Evolutionary conservation across 116 monocot genomes (phyloP), one percentile per base, ranked within the genome.

Genomic region (Trichopus zeylanicus): DNA sequence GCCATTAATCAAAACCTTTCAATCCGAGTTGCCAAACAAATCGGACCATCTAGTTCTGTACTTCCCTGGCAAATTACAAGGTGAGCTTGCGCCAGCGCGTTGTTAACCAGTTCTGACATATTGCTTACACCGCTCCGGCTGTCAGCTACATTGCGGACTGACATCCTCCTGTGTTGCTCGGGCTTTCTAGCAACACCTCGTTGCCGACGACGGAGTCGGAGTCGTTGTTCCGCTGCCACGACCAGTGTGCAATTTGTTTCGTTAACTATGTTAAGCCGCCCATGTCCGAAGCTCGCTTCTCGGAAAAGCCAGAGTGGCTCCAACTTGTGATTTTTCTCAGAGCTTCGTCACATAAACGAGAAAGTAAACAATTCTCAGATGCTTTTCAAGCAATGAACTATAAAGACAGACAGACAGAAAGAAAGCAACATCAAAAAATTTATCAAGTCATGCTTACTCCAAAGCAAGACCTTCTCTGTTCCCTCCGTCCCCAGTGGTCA

Each of bases 401-500:
- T 13, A 18, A 42, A 42, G 12, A 49, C 49, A 4, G 21, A 35
- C 34, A 35, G 10, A 35, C 10, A 5, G 34, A n/a, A n/a, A n/a
- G n/a, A n/a, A n/a, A n/a, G n/a, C n/a, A n/a, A n/a, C n/a, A n/a
- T n/a, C n/a, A n/a, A n/a, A n/a, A n/a, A n/a, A n/a, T n/a, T n/a
- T n/a, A n/a, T 49, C 16, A 0, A 49, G 1, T 42, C 1, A 46
- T 31, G 61, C 79, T 77, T 62, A 91, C 86, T 77, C 29, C 29
- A 70, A 29, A n/a, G 92, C 87, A 23, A 92, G 84, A 13, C 92
- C 92, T 78, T 92, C 92, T 20, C 92, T 80, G 56, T 92, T 92
- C 6, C 92, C 92, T 29, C 92, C 92, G 48, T 92, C 92, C 8
- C 92, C 92, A 38, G 87, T 76, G 33, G 87, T 87, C 52, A 92